Conservation (phyloP, 1,284 basidiomycete genomes). For the Cutaneotrichosporon sp. region DNA sequence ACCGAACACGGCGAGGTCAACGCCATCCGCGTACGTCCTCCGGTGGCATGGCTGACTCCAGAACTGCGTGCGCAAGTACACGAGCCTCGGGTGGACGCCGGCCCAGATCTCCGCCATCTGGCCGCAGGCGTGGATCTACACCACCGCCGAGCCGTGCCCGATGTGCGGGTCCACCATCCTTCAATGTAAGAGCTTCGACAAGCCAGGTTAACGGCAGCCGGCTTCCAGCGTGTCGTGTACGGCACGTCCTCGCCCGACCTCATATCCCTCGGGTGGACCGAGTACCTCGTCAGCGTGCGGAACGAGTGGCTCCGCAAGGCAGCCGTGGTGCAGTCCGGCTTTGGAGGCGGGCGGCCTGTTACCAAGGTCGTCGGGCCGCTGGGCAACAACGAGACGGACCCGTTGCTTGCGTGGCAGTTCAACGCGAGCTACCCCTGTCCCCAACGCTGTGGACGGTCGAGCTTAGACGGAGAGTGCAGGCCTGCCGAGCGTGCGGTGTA, state of each 20-base stretch:
- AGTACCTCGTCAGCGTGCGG: conserved; percentile 10
- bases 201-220: background rate
- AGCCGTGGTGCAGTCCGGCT: conserved; percentile 8
- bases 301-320: conserved; percentile 8
- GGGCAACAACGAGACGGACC: background rate
- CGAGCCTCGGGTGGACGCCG: conserved; percentile 3
- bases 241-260: conserved; percentile 7
- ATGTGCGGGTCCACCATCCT: conserved; percentile 11
- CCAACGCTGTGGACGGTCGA: background rate
- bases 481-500: too few species aligned
- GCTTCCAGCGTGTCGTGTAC: conserved; percentile 8
- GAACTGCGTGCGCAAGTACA: conserved; percentile 11
- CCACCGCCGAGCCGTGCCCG: conserved; percentile 11
- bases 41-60: background rate
- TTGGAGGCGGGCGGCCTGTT: conserved; percentile 1
- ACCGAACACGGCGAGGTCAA: conserved; percentile 12
- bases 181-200: conserved; percentile 3
- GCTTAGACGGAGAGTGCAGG: background rate
- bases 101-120: conserved; percentile 8
- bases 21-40: background rate
- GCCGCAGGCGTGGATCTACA: conserved; percentile 14
- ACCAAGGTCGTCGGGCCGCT: conserved; percentile 1
- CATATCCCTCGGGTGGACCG: conserved; percentile 6
- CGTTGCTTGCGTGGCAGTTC: conserved; percentile 5
- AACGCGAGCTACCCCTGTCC: background rate